Evolutionary conservation across 768 basidiomycete genomes (phyloP).

Genomic region (Mycena galericulata): DNA sequence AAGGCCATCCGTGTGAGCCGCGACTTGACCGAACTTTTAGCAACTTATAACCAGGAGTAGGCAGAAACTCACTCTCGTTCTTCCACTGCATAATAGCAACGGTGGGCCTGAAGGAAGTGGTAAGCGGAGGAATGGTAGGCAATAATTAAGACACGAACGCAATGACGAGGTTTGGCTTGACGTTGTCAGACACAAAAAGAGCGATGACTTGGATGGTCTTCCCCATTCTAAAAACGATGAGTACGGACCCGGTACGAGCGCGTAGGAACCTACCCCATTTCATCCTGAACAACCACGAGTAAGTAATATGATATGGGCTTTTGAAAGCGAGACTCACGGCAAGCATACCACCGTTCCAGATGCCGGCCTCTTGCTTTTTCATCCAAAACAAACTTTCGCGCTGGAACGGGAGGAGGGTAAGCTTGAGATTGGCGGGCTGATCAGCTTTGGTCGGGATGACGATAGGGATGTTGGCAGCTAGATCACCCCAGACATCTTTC

Average conservation of each 20-base stretch:
- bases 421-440: constrained; percentile 87
- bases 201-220: constrained; percentile 98
- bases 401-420: constrained; percentile 93
- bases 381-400: constrained; percentile 96
- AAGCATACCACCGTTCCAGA: constrained; percentile 93
- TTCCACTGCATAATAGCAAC: constrained; percentile 86
- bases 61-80: constrained; percentile 69
- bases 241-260: not conserved
- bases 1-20: constrained; percentile 84
- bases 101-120: constrained; percentile 53
- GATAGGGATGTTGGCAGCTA: constrained; percentile 71
- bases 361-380: constrained; percentile 88
- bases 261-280: constrained; percentile 80
- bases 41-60: not conserved
- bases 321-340: constrained; percentile 65
- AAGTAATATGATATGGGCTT: not conserved
- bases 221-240: constrained; percentile 71
- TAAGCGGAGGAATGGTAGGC: constrained; percentile 64
- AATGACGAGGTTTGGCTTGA: constrained; percentile 90
- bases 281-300: constrained; percentile 64
- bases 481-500: constrained; percentile 87
- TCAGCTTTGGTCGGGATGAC: constrained; percentile 75
- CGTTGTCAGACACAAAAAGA: constrained; percentile 81
- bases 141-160: constrained; percentile 71
- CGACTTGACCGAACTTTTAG: constrained; percentile 48